Evolutionary conservation across 371 early-diverging fungal species (phyloP).

Genomic region (Actinomortierella ambigua): DNA sequence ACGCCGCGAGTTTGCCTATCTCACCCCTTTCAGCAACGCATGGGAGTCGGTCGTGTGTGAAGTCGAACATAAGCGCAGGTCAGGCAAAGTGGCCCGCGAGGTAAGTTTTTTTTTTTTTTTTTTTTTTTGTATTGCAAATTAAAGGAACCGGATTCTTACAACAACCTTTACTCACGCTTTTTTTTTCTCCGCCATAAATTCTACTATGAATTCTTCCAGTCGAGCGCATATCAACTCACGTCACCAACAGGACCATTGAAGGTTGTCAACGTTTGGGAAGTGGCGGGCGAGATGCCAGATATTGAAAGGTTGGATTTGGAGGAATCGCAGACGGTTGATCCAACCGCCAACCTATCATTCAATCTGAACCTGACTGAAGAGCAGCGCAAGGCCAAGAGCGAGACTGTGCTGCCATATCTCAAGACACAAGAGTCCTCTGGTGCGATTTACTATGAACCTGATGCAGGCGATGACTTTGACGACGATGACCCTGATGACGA

Average conservation of each 20-base stretch:
- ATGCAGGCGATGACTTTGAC: constrained; percentile 80
- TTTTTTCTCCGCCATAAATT: not conserved
- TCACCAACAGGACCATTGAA: constrained; percentile 23
- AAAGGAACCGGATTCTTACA: no score
- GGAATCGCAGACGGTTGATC: constrained; percentile 51
- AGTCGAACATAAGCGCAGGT: constrained; percentile 50
- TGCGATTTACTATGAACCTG: constrained; percentile 74
- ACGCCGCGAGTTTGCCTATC: constrained; percentile 29
- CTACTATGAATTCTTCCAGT: constrained; percentile 7
- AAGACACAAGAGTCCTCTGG: constrained; percentile 64
- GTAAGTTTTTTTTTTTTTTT: no score
- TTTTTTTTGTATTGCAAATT: no score
- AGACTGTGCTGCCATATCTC: constrained; percentile 79
- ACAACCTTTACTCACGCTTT: no score
- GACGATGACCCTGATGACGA: constrained; percentile 85
- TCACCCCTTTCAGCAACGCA: constrained; percentile 22
- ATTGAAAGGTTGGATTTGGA: constrained; percentile 34
- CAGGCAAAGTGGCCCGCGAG: constrained; percentile 49
- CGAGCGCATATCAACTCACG: constrained; percentile 32
- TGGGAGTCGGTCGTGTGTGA: constrained; percentile 47
- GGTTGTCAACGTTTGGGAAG: constrained; percentile 42
- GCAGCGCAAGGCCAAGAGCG: constrained; percentile 77
- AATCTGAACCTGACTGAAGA: constrained; percentile 85
- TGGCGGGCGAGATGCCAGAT: constrained; percentile 42
- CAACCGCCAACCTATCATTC: constrained; percentile 77